Percentiles rank a stretch among this genome's conserved stretches.
Conservation (phyloP, 2,329 filamentous ascomycete genomes). For the Colletotrichum paranaense region DNA sequence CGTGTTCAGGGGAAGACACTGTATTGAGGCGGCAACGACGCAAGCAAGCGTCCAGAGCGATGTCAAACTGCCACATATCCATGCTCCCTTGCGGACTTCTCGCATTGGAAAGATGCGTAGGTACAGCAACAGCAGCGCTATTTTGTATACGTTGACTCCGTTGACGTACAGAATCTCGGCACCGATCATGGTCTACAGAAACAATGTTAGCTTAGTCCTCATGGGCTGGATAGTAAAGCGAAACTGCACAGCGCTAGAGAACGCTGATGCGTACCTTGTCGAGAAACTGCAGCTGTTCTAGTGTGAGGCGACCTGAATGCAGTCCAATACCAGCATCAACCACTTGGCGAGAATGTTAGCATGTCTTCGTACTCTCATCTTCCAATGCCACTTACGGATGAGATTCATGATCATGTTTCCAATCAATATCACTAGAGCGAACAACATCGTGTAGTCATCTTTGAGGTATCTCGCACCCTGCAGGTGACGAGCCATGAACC, state of each 20-base stretch:
- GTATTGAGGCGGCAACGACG: constrained; percentile 25
- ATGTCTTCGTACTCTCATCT: fast-evolving
- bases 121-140: constrained; percentile 55
- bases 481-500: constrained; percentile 26
- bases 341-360: constrained; percentile 3
- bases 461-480: constrained; percentile 27
- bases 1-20: constrained; percentile 19
- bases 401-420: constrained; percentile 32
- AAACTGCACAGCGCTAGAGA: too few species aligned
- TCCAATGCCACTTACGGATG: background rate
- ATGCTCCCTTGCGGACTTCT: constrained; percentile 39
- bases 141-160: constrained; percentile 42
- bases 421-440: constrained; percentile 9
- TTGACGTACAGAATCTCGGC: constrained; percentile 34
- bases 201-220: background rate
- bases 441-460: constrained; percentile 32
- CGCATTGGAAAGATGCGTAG: constrained; percentile 52
- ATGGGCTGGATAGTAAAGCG: background rate
- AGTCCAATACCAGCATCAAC: constrained; percentile 24
- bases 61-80: constrained; percentile 27
- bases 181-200: constrained; percentile 21
- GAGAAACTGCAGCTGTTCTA: constrained; percentile 26
- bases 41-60: constrained; percentile 23
- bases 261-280: constrained; percentile 2
- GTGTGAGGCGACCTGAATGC: constrained; percentile 24